Base-by-base conservation (phyloP, 352 stramenopile species). In the Phytophthora aleatoria region DNA sequence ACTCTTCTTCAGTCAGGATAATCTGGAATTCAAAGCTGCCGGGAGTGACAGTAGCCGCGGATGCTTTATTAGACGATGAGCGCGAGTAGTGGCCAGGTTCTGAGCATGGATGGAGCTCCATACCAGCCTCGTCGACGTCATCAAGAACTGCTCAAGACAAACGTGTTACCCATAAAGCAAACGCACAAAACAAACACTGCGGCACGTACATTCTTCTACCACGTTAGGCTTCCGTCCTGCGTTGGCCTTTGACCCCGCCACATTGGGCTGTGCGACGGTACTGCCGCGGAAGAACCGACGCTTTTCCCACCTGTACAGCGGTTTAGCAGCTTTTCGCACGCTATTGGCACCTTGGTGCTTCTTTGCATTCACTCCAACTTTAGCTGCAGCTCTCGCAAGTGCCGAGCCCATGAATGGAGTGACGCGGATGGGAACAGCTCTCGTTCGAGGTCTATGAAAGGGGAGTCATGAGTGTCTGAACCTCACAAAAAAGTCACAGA, bases 271-370 rank as follows among this genome's bases (percentile, higher is more conserved):
- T 0, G 50, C 39, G 38, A 71, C 57, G 28, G 43, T 59, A 15
- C 64, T 71, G 33, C 51, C 50, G 24, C 58, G 64, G 13, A 67
- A n/a, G 39, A 61, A 65, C 13, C 55, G 67, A 13, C 77, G 68
- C 38, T 75, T 80, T 41, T 89, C 80, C 80, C 80, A 89, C 28
- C 73, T 73, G 43, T 89, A 89, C 13, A 87, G 76, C 1, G 80
- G 77, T 48, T 89, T 89, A 24, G 50, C 57, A 33, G 50, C 33
- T 58, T 67, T 71, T 26, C 69, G 64, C 1, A 69, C 36, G 16
- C 71, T 74, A 27, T 58, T 73, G 13, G 67, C 59, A 7, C 67
- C 57, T 13, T 76, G 56, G 47, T 85, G 72, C 27, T 80, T 86
- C 48, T 66, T 76, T 7, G 73, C 61, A 50, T 64, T 58, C 35